phyloP scores from a whole-genome alignment of 495 filamentous ascomycete species.

The Hypoxylon crocopeplum region DNA sequence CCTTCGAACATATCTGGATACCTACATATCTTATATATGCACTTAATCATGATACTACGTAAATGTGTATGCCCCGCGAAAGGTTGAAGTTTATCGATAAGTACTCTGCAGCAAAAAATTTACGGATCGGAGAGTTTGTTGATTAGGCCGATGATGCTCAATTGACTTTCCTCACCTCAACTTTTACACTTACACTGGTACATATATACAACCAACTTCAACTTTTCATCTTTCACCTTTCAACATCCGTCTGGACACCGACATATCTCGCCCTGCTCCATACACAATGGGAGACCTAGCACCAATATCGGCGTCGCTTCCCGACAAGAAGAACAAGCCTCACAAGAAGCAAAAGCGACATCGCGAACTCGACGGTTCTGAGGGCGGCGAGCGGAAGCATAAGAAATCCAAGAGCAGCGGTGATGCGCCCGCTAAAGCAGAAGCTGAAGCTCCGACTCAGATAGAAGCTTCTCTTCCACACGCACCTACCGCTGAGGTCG shows the following conservation, averaged over 20 bases:
- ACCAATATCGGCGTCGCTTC: not conserved
- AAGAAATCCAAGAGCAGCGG: constrained; percentile 50
- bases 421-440: not conserved
- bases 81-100: constrained; percentile 34
- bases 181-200: too few species aligned
- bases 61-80: too few species aligned
- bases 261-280: not conserved
- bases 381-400: constrained; percentile 46
- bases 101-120: constrained; percentile 18
- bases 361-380: constrained; percentile 43
- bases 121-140: constrained; percentile 4
- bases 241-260: too few species aligned
- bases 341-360: constrained; percentile 53
- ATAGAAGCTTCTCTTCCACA: constrained; percentile 12
- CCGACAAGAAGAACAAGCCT: constrained; percentile 47
- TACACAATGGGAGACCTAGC: constrained; percentile 16
- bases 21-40: too few species aligned
- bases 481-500: not conserved
- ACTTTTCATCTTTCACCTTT: too few species aligned
- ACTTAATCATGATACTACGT: too few species aligned
- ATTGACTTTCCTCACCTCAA: too few species aligned
- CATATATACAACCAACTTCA: not conserved
- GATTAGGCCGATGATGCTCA: too few species aligned
- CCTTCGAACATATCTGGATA: too few species aligned
- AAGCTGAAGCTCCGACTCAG: constrained; percentile 15